Base-by-base conservation (phyloP, 805 yeast species). In the Dipodascopsis tothii region DNA sequence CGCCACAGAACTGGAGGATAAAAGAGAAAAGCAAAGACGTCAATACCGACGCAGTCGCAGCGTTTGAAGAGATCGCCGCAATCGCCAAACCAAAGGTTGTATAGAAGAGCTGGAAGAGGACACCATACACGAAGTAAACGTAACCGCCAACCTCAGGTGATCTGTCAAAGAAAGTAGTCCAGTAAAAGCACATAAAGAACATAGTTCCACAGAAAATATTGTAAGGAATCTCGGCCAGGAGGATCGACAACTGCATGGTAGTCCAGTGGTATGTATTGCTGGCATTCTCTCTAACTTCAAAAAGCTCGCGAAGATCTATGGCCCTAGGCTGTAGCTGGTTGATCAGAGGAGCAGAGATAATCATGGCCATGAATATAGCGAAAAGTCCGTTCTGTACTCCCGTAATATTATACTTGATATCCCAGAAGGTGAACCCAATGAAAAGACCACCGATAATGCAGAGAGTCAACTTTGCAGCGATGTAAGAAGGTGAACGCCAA, bases 221-320 rank as follows among this genome's bases (percentile, higher is more conserved):
- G 63, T 77, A 82, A 2, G 87, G 86, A 18, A 79, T 54, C 59
- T 82, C 90, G 46, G 69, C 70, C 17, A 75, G 33, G 48, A 67
- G 67, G 54, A 78, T 79, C 4, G 80, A 61, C 17, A 79, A 39
- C 38, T 80, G 56, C 61, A 82, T 61, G 33, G 73, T 61, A 21
- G 77, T 67, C 88, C 88, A 82, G 56, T 79, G 81, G 66, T 77
- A 82, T 33, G 84, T 82, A 57, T 80, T 81, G 3, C 84, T 78
- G 46, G 78, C 73, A 18, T 77, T 69, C 58, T 82, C 90, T 56
- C 90, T 71, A 11, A 75, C 83, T 60, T 81, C 88, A 56, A 65
- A 82, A 33, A 81, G 60, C 44, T 77, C 81, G 56, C 87, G 71
- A 18, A 78, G 69, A 17, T 64, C 66, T 36, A 75, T 69, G 21